Evolutionary conservation across 2,329 filamentous ascomycete species (phyloP), one percentile per base, ranked within the genome.

Genomic region (Rutstroemia sydowiana): DNA sequence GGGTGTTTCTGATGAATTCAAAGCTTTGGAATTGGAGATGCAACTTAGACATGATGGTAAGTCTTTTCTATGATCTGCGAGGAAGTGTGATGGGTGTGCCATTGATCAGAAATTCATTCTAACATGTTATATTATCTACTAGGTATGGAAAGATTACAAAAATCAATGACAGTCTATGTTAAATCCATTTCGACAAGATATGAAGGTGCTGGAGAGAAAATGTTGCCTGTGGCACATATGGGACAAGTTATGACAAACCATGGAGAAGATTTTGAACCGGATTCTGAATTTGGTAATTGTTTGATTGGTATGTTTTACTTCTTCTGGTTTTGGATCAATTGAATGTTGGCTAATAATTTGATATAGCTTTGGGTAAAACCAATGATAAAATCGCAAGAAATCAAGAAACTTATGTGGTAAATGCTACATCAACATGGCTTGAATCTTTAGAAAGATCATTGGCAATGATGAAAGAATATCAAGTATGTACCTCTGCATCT

Each of bases 381-480:
- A 92, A 97, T 65, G 92, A 97, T 72, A 84, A 87, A 48, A 78
- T 96, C 59, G 88, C 88, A 10, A 82, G 88, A 44, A 79, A 89
- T 51, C 92, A 97, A 69, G 92, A 95, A 67, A 81, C 76, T 21
- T 95, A 92, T 64, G 81, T 89, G 42, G 76, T 81, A 31, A 80
- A 87, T 62, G 85, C 89, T 56, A 95, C 87, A 14, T 78, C 81
- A 31, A 86, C 80, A 66, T 96, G 92, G 92, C 76, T 95, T 53
- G 90, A 96, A 68, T 90, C 87, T n/a, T 74, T 95, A 20, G 92
- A 97, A 68, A 78, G 90, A 59, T 95, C 87, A 23, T 71, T 95
- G 48, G 84, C 88, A 32, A 93, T 95, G 77, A 92, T 97, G 88
- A 96, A 95, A 69, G 93, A 97, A 66, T 97, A 95, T 63, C 90